Evolutionary conservation across 768 basidiomycete genomes (phyloP), one percentile per base, ranked within the genome.

Genomic region (Scleroderma bovista): DNA sequence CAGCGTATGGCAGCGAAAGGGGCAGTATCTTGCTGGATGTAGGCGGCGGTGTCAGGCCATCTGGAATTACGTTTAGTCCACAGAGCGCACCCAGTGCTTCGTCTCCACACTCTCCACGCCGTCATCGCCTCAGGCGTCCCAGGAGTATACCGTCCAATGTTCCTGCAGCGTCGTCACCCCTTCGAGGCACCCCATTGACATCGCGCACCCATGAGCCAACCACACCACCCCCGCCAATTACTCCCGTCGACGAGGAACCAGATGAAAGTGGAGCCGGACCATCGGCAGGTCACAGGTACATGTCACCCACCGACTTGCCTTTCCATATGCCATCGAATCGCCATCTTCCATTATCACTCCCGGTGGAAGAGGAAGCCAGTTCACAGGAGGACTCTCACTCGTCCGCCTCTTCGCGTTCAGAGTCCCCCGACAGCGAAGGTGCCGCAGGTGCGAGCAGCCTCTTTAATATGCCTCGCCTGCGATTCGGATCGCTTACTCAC

Each of bases 11-110:
- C 16, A 93, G 89, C 59, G 96, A 99, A 66, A 79, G 93, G 11
- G 96, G 95, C 8, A 95, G 92, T 63, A 97, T 99, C 51, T 74
- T 99, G 9, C 76, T 99, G 2, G 93, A 96, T 66, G 88, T 93
- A 1, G 94, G 93, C 6, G 65, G 65, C 38, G 61, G 48, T 36
- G 52, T 61, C 32, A 61, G 44, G 37, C 57, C 70, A 23, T 70
- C 75, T 34, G 67, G 67, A 19, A 70, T 73, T 4, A 70, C 74
- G 19, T 62, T 70, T n/a, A 70, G 71, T 38, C 69, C 75, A 16
- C 68, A 72, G 8, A 65, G 69, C 44, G 63, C 73, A 3, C 75
- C 80, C 7, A 75, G 75, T 19, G 71, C 75, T 26, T 72, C 74
- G 24, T 75, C 76, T 24, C 64, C 59, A 5, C 59, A 65, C 15